A percentile compares a stretch with the other conserved stretches of the same genome.
phyloP scores from a whole-genome alignment of 2,329 filamentous ascomycete genomes.

The Penicillium sp. region DNA sequence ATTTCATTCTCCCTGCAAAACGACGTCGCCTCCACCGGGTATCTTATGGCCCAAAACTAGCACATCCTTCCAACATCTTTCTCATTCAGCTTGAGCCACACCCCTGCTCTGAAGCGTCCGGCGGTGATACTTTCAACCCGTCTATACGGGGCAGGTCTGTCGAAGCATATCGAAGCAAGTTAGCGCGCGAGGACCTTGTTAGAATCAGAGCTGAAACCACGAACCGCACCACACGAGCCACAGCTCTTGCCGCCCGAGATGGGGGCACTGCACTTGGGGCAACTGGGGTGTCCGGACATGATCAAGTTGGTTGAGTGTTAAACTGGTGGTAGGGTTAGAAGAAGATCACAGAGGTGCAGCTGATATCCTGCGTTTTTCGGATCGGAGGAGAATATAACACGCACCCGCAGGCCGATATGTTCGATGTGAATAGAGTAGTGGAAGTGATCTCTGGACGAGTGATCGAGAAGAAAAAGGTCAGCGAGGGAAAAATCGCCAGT shows the following conservation, averaged over 20 bases:
- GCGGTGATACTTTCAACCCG: not conserved
- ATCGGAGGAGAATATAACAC: not conserved
- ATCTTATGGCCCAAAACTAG: not conserved
- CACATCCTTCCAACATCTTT: not conserved
- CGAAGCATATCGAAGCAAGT: not conserved
- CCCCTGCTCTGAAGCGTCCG: not conserved
- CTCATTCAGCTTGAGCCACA: not conserved
- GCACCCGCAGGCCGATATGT: not conserved
- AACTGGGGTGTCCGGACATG: conserved; percentile 29
- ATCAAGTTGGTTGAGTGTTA: conserved; percentile 10
- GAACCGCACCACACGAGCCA: conserved; percentile 29
- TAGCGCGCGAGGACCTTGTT: conserved; percentile 14
- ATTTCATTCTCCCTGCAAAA: not conserved
- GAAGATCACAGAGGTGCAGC: too few relatives aligned
- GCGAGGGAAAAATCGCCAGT: conserved; percentile 9
- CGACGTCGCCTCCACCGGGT: not conserved
- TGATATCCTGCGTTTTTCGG: not conserved
- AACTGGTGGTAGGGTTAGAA: not conserved
- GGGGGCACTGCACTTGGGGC: conserved; percentile 29
- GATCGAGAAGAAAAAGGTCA: conserved; percentile 20
- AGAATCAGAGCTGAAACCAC: conserved; percentile 15
- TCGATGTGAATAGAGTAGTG: not conserved
- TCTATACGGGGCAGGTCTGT: conserved; percentile 29
- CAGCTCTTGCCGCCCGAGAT: conserved; percentile 26
- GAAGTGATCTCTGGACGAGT: conserved; percentile 19